phyloP scores from a whole-genome alignment of 108 stramenopile species.

The Discostella stelligeroides region DNA sequence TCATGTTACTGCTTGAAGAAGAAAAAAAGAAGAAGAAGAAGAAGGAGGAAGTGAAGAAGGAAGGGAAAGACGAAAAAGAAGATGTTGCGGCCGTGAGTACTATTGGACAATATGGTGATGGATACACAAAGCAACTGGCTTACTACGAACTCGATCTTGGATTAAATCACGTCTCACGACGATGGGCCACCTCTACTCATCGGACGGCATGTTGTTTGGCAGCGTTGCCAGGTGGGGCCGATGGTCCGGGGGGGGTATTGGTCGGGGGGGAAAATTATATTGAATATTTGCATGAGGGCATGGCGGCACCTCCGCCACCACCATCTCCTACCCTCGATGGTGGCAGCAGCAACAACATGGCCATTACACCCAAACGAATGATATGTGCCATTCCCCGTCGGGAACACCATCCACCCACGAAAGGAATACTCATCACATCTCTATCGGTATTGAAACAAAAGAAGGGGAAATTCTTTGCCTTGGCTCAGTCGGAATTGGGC shows the following conservation, averaged over 20 bases:
- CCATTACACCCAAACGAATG: constrained; percentile 34
- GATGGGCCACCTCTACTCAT: constrained; percentile 78
- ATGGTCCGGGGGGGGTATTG: constrained; percentile 94
- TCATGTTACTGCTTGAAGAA: constrained; percentile 15
- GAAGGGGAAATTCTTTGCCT: constrained; percentile 91
- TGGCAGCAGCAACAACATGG: neutral
- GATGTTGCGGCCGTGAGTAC: constrained; percentile 36
- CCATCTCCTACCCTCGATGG: neutral
- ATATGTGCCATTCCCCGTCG: constrained; percentile 84
- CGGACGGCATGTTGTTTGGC: constrained; percentile 87
- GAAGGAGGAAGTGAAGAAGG: constrained; percentile 30
- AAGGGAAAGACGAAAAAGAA: constrained; percentile 33
- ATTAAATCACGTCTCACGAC: constrained; percentile 96
- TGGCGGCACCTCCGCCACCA: constrained; percentile 33
- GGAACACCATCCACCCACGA: constrained; percentile 64
- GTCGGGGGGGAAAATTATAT: constrained; percentile 96
- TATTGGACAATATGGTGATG: constrained; percentile 41
- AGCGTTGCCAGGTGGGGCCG: constrained; percentile 91
- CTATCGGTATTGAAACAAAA: constrained; percentile 88
- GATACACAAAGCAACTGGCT: constrained; percentile 66
- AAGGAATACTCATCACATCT: constrained; percentile 85
- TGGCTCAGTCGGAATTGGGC: constrained; percentile 95
- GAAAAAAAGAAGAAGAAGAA: constrained; percentile 24
- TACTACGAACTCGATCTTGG: constrained; percentile 99
- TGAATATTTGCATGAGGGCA: constrained; percentile 88